Evolutionary conservation across 2,329 filamentous ascomycete species (phyloP), one percentile per base, ranked within the genome.

Genomic region (Botrytis hyacinthi): DNA sequence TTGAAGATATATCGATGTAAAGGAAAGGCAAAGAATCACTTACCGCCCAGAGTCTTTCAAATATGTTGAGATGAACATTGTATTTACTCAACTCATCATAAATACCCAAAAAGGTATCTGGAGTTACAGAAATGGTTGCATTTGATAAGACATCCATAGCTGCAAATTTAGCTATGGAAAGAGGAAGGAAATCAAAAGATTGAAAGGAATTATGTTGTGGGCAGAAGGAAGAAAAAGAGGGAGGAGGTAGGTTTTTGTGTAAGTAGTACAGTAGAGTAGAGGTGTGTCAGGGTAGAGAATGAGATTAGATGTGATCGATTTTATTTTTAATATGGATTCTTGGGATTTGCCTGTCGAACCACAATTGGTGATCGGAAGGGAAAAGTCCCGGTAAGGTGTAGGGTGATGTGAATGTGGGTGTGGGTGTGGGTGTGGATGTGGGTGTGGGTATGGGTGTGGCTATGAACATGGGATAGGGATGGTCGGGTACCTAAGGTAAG

Each of bases 11-110:
- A 5, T 51, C 1, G 4, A 51, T 5, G 10, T 1, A n/a, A 6
- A 10, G 48, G 4, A 26, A 51, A 51, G 48, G 48, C 22, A 12
- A 6, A 51, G 48, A 51, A 5, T 0, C 5, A 88, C 89, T 81
- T 86, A 90, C 89, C 68, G 93, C 92, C 96, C 96, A 99, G 78
- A 97, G 87, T 81, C 91, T 91, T 87, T 99, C 96, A 80, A 91
- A 85, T 76, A 93, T 87, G 84, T 94, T 98, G 81, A 99, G 90
- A 73, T 81, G 79, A 61, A 97, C 88, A 88, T 97, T 96, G 87
- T 89, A 87, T 81, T 90, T 90, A 80, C 87, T 85, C 35, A 91
- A 86, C 81, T 91, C 88, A 76, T 90, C 87, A 80, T 89, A 86
- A 76, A 91, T 87, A 77, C 83, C 84, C 59, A 88, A 83, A 81